A percentile compares a stretch with the other conserved stretches of the same genome.
These are phyloP conservation scores for Azolla pinnata DNA, from an alignment of 75 land plant genomes.

Conservation along the genomic window DNA sequence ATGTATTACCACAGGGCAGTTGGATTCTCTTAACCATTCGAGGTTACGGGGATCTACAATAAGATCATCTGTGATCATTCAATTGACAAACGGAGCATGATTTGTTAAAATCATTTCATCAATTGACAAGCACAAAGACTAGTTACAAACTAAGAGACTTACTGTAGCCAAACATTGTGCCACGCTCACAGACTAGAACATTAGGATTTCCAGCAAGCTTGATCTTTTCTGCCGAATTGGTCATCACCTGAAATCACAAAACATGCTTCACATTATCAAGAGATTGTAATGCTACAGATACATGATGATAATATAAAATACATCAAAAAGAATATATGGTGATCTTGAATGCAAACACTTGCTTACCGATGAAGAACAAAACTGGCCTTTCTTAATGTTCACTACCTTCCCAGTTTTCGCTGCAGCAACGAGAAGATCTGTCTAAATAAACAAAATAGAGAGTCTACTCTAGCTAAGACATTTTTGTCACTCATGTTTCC, in stretches of 20 bases:
- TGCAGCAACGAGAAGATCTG: slow-evolving; percentile 90
- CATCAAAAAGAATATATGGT: not conserved
- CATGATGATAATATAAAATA: not conserved
- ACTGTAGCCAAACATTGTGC: slow-evolving; percentile 99
- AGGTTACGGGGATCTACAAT: slow-evolving; percentile 96
- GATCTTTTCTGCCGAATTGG: slow-evolving; percentile 82
- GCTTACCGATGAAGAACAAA: slow-evolving; percentile 91
- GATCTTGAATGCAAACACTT: not conserved
- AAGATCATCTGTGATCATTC: slow-evolving; percentile 53
- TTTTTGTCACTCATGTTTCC: no score
- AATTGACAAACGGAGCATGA: not conserved
- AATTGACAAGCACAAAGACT: no score
- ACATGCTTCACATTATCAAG: not conserved
- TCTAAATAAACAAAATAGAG: slow-evolving; percentile 50
- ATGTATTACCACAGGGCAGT: slow-evolving; percentile 91
- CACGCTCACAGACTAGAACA: slow-evolving; percentile 98
- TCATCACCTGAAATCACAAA: slow-evolving; percentile 58
- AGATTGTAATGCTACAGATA: not conserved
- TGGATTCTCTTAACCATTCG: slow-evolving; percentile 91
- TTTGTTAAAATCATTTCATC: not conserved
- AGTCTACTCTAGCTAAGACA: no score
- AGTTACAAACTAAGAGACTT: slow-evolving; percentile 27
- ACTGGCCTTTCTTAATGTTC: slow-evolving; percentile 97
- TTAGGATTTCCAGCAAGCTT: slow-evolving; percentile 85
- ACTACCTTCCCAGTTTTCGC: slow-evolving; percentile 92